A percentile compares a stretch with the other conserved stretches of the same genome.
phyloP scores from a whole-genome alignment of 2,329 filamentous ascomycete genomes.

The Pestalotiopsis sp. region DNA sequence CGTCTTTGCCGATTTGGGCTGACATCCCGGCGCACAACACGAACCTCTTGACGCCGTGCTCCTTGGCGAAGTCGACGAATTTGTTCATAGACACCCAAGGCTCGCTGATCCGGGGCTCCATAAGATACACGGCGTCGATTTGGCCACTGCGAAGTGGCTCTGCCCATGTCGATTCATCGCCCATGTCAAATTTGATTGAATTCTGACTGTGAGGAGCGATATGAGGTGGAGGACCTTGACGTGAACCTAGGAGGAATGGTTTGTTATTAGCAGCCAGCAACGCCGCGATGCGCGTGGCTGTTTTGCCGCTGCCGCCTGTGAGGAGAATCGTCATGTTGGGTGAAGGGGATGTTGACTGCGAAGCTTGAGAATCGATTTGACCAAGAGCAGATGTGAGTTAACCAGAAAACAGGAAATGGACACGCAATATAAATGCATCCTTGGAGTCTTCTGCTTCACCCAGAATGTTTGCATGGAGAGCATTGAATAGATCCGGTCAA shows the following conservation, averaged over 20 bases:
- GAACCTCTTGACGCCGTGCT: constrained; percentile 21
- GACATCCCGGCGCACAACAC: constrained; percentile 21
- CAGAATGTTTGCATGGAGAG: not conserved
- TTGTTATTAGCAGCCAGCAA: constrained; percentile 17
- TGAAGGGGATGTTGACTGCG: not conserved
- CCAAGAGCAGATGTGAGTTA: not conserved
- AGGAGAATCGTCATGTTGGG: constrained; percentile 23
- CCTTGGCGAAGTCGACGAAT: constrained; percentile 21
- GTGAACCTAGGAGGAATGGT: constrained; percentile 21
- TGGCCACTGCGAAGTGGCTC: constrained; percentile 14
- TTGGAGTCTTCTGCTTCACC: not conserved
- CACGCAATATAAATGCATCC: not conserved
- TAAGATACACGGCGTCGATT: constrained; percentile 22
- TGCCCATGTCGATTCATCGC: constrained; percentile 20
- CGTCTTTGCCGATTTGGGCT: constrained; percentile 19
- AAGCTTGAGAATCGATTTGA: not conserved
- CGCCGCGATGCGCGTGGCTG: constrained; percentile 20
- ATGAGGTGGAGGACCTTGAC: constrained; percentile 14
- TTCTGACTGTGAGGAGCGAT: constrained; percentile 10
- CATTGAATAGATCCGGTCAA: not conserved
- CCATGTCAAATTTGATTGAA: constrained; percentile 19
- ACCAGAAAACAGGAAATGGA: not conserved
- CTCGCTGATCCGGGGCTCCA: constrained; percentile 20
- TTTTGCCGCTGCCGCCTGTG: constrained; percentile 23
- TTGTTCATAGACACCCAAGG: constrained; percentile 22